A percentile compares a stretch with the other conserved stretches of the same genome.
These are phyloP conservation scores for Ophiostoma himal-ulmi DNA, from an alignment of 2,329 filamentous ascomycete species.

Conservation along the genomic window DNA sequence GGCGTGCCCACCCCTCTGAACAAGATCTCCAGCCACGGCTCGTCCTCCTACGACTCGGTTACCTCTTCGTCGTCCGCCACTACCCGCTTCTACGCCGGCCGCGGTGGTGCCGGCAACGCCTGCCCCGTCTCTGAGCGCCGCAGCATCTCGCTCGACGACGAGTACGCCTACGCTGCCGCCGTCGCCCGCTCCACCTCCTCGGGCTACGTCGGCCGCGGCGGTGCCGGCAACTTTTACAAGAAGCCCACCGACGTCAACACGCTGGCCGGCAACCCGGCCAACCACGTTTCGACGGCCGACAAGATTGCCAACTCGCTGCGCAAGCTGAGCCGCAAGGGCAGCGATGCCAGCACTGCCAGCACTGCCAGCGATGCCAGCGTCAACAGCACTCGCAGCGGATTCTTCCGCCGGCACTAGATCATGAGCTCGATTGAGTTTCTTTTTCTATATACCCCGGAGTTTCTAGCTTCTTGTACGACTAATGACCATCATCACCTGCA, in stretches of 20 bases:
- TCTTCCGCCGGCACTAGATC: slow-evolving; percentile 27
- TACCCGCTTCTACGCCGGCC: slow-evolving; percentile 57
- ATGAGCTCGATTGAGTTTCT: not conserved
- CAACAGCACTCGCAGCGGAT: slow-evolving; percentile 28
- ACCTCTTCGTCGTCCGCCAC: slow-evolving; percentile 34
- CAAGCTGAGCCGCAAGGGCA: slow-evolving; percentile 29
- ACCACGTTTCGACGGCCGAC: slow-evolving; percentile 19
- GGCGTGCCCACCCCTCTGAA: slow-evolving; percentile 46
- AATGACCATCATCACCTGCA: slow-evolving; percentile 13
- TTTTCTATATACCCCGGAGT: not conserved
- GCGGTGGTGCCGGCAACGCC: slow-evolving; percentile 63
- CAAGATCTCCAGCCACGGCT: slow-evolving; percentile 30
- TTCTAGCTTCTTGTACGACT: slow-evolving; percentile 37
- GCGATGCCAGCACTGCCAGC: slow-evolving; percentile 33
- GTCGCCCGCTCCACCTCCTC: slow-evolving; percentile 47
- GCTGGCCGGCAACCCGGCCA: not conserved
- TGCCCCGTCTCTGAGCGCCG: slow-evolving; percentile 47
- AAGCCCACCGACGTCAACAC: slow-evolving; percentile 7
- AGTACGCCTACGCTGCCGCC: slow-evolving; percentile 51
- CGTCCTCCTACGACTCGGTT: slow-evolving; percentile 36
- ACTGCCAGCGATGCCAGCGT: slow-evolving; percentile 23
- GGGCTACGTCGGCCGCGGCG: slow-evolving; percentile 59
- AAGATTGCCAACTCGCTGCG: slow-evolving; percentile 14
- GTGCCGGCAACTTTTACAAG: slow-evolving; percentile 51
- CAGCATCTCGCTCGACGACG: slow-evolving; percentile 62